Evolutionary conservation across 345 rosid genomes (phyloP), one percentile per base, ranked within the genome.

Genomic region (Excoecaria agallocha): DNA sequence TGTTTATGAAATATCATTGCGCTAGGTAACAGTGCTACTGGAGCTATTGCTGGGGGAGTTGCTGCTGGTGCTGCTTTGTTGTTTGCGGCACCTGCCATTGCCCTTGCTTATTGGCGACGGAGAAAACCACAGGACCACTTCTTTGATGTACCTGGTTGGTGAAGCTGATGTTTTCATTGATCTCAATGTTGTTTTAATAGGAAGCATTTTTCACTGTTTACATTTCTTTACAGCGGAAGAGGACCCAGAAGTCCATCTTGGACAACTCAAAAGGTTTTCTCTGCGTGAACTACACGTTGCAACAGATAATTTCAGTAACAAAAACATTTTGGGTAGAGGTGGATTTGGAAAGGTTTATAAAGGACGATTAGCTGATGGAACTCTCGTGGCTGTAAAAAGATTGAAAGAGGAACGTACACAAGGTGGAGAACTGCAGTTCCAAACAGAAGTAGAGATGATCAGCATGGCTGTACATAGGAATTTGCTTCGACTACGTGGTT

Each of bases 401-500:
- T 83, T 94, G 58, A 92, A 92, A 85, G 96, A 94, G 79, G 94
- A 89, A 80, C 94, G 92, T 58, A 92, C 88, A 63, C 89, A 87
- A 70, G 92, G 93, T 73, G 98, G 94, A 56, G 96, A 90, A 76
- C 73, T 84, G 80, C 98, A 94, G 83, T 94, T 94, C 81, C 98
- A 94, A 76, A 94, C 96, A 2, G 97, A 94, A 82, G 93, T 94
- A 41, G 97, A 94, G 84, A 85, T 94, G 86, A 92, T 94, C 54
- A 94, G 98, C 80, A 86, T 92, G 98, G 98, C 98, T 22, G 97
- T 90, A 71, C 96, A 94, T 75, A 85, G 93, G 71, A 92, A 94
- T 79, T 80, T 94, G 78, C 92, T 94, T 77, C 89, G 93, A 46
- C 86, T 90, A 49, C 91, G 86, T 70, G 97, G 98, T 51, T 94